Conservation (phyloP, 2,329 filamentous ascomycete species). For the Elsinoe australis region DNA sequence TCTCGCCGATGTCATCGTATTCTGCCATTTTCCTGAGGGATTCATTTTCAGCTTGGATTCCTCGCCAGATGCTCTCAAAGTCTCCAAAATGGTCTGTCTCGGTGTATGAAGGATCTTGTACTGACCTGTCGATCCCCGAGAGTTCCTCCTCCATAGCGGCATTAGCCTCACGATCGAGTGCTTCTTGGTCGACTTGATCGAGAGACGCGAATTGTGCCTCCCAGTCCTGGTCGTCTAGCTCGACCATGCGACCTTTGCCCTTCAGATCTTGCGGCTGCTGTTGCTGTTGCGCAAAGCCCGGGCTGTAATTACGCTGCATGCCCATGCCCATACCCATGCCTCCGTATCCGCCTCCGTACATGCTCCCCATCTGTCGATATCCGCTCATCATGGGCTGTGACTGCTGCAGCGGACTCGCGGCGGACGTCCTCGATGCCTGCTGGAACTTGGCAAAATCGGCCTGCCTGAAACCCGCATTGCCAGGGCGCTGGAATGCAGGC, state of each 20-base stretch:
- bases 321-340: conserved; percentile 52
- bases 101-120: conserved; percentile 41
- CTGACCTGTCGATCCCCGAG: conserved; percentile 80
- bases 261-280: conserved; percentile 62
- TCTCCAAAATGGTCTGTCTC: conserved; percentile 68
- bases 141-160: conserved; percentile 76
- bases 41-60: conserved; percentile 69
- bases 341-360: conserved; percentile 45
- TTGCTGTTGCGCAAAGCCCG: conserved; percentile 34
- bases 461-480: conserved; percentile 55
- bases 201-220: conserved; percentile 92
- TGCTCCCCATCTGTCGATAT: conserved; percentile 55
- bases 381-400: conserved; percentile 37
- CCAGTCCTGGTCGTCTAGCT: conserved; percentile 90
- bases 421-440: conserved; percentile 39
- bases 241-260: conserved; percentile 73
- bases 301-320: conserved; percentile 32
- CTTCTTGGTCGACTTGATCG: conserved; percentile 55
- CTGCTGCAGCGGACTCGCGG: conserved; percentile 17
- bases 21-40: conserved; percentile 60
- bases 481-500: conserved; percentile 54
- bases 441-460: conserved; percentile 86
- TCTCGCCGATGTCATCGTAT: conserved; percentile 56
- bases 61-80: conserved; percentile 84
- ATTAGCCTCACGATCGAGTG: conserved; percentile 57